Base-by-base conservation (phyloP, 2,329 filamentous ascomycete species). In the Emmonsia crescens region DNA sequence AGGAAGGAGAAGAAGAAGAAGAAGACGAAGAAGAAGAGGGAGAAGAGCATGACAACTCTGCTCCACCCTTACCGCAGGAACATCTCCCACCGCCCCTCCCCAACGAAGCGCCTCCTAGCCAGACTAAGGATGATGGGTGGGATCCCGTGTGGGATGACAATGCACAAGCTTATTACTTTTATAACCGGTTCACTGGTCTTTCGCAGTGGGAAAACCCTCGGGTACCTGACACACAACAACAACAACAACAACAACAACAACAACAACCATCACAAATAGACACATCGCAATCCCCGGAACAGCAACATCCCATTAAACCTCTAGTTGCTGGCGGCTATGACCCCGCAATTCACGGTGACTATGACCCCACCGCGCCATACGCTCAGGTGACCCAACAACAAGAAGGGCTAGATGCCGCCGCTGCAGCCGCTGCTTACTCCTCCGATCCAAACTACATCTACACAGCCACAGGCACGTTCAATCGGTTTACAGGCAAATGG, bases 321-420 rank as follows among this genome's bases (percentile, higher is more conserved):
- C 67, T 76, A 60, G 83, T 82, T 5, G 65, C 69, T 12, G 87
- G 87, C 62, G 91, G 93, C 64, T 99, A 99, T 78, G 96, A 97
- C 72, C 94, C 94, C 1, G 89, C 91, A 29, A 93, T 99, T 54
- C 94, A 99, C 73, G 94, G 94, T 68, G 89, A 92, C 77, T 99
- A 96, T 78, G 94, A 99, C 70, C 91, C 92, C 3, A 94, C 87
- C 63, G 93, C 94, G n/a, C 89, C 91, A 78, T 99, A 99, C 73
- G 93, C 94, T 12, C 83, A 89, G 71, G 78, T 75, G 55, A 67
- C 72, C 12, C 69, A 71, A 1, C 65, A 74, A 6, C 67, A 69
- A 56, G 72, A 73, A 12, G 46, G 21, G 46, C 68, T 72, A 10
- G 68, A 72, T 12, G 70, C 69, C 14, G 68, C 72, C 0, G 66